phyloP scores from a whole-genome alignment of 2,329 filamentous ascomycete species.

The Colletotrichum lini region DNA sequence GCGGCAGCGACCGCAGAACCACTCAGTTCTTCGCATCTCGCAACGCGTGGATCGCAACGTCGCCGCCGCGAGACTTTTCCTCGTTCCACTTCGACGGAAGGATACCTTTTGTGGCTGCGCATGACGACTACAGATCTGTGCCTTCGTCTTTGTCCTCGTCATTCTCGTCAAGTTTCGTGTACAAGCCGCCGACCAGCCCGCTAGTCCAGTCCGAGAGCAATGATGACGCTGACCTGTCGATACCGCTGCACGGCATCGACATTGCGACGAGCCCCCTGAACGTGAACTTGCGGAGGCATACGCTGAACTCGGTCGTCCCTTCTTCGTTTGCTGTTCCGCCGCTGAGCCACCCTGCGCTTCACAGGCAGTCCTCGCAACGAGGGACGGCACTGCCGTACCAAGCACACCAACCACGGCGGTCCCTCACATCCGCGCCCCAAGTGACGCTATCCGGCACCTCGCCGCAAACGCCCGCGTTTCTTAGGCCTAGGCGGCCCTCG shows the following conservation, averaged over 20 bases:
- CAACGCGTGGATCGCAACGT: conserved; percentile 67
- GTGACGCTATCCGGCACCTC: conserved; percentile 57
- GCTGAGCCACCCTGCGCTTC: conserved; percentile 47
- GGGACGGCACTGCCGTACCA: conserved; percentile 79
- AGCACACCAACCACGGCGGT: conserved; percentile 83
- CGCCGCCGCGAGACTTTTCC: conserved; percentile 67
- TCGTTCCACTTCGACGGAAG: conserved; percentile 61
- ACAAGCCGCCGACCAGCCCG: conserved; percentile 92
- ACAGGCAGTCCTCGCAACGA: conserved; percentile 56
- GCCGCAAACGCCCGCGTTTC: conserved; percentile 65
- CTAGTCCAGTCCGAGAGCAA: conserved; percentile 91
- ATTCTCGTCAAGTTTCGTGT: conserved; percentile 83
- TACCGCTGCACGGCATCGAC: conserved; percentile 66
- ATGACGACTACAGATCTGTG: conserved; percentile 58
- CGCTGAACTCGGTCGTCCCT: conserved; percentile 75
- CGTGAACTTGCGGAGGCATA: conserved; percentile 73
- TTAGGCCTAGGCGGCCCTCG: conserved; percentile 76
- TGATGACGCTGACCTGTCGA: conserved; percentile 78
- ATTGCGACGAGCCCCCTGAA: conserved; percentile 55
- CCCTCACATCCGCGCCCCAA: conserved; percentile 74
- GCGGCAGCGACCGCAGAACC: conserved; percentile 5
- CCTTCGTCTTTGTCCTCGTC: conserved; percentile 79
- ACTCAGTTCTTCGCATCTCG: conserved; percentile 40
- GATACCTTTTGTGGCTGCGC: conserved; percentile 50
- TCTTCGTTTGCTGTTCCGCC: conserved; percentile 60